Base-by-base conservation (phyloP, 768 basidiomycete genomes). In the Clathrus columnatus region DNA sequence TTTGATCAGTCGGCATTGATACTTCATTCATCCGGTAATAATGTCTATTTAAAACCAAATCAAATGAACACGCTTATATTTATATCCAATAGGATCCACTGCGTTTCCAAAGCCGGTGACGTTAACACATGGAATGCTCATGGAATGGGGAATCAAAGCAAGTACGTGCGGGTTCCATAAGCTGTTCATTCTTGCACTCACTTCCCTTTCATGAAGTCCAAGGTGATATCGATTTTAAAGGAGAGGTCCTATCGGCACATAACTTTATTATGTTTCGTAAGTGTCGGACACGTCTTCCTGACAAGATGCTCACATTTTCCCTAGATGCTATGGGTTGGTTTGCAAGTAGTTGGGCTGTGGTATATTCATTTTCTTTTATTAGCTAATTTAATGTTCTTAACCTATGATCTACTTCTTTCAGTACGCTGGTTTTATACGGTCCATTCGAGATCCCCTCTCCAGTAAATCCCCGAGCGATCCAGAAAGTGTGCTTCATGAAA, bases 11-110 rank as follows among this genome's bases (percentile, higher is more conserved):
- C 63, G 0, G 64, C 60, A 3, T 24, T 67, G 7, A 64, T 66
- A 21, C 26, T 66, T 5, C 65, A 66, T 57, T 67, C 65, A 14
- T 65, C 64, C 7, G 64, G 64, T 65, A 41, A 21, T 52, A 42
- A 57, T n/a, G 8, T 10, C 20, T 10, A 56, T 7, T 18, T n/a
- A 27, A 14, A 21, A 14, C 28, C 10, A 54, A n/a, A n/a, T n/a
- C 54, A n/a, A 24, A 21, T 28, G 11, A 8, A 54, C 26, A 16
- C 16, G 27, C 42, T 10, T 26, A 59, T 26, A 50, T 28, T 50
- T 27, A 60, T 24, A 20, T 17, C 16, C n/a, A 16, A 36, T 29
- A 52, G 60, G 60, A 11, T 53, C 61, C n/a, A 58, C 57, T 2
- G 21, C 57, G 17, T 61, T 62, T 30, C 61, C 60, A 7, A 61